Evolutionary conservation across 2,329 filamentous ascomycete genomes (phyloP), one percentile per base, ranked within the genome.

Genomic region (Diaporthe amygdali): DNA sequence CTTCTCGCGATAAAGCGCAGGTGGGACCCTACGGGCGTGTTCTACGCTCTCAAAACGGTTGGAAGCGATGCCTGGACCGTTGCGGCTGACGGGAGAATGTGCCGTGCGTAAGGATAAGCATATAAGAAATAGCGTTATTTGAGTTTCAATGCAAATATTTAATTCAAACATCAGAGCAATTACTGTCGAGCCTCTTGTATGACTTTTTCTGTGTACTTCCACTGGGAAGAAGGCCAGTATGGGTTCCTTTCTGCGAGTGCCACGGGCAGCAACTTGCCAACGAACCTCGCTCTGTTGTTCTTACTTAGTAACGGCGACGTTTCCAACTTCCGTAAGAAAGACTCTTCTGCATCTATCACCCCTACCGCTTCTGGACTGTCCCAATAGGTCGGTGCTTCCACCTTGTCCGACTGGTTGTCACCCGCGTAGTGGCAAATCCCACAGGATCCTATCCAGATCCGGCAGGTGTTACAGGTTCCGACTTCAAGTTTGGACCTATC

Each of bases 1-100:
- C 74, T 81, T 20, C 59, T 75, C 5, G 71, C 73, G 39, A 75
- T 78, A n/a, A 81, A 81, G 76, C 74, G 76, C 49, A 75, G 76
- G 72, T 74, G 77, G 44, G 80, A 81, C 27, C 79, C 80, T 8
- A 67, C 75, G 39, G 69, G 70, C 14, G 46, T 81, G 0, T 80
- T 81, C 49, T 80, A 77, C 54, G 76, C 75, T 20, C 74, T 72
- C 2, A 78, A 75, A 4, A 77, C 75, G 2, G 78, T 80, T 2
- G 78, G 78, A 2, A 76, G 77, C 20, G 78, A 80, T 69, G 74
- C n/a, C 12, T 73, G 66, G 89, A 85, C 83, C 79, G 7, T 84
- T 80, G 20, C 78, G 78, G 68, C 80, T 81, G 12, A 83, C 73
- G 1, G 0, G 74, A 71, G 5, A 70, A 74, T 1, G 79, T 80